These are phyloP conservation scores for Poa pratensis DNA, from an alignment of 176 grass and related monocot species.

Conservation along the genomic window DNA sequence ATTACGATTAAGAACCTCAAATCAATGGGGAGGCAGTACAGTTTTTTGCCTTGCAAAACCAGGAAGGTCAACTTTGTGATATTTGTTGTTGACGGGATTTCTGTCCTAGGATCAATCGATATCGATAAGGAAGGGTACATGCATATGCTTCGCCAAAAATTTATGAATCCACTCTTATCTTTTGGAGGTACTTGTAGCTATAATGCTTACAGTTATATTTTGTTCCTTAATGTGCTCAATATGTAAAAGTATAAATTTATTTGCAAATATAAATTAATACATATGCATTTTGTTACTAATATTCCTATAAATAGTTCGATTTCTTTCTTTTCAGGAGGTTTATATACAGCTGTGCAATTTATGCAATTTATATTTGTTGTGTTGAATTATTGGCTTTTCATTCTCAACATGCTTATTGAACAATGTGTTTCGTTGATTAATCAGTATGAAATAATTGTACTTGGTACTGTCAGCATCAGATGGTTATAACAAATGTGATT, in stretches of 20 bases:
- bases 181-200: constrained; percentile 58
- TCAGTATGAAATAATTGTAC: neutral
- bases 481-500: constrained; percentile 28
- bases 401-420: constrained; percentile 11
- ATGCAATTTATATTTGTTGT: constrained; percentile 25
- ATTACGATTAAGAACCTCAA: constrained; percentile 46
- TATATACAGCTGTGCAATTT: neutral
- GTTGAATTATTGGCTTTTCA: neutral
- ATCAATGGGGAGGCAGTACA: constrained; percentile 41
- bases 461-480: constrained; percentile 2
- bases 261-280: constrained; percentile 5
- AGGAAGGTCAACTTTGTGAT: constrained; percentile 86
- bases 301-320: constrained; percentile 9
- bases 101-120: constrained; percentile 58
- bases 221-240: constrained; percentile 13
- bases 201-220: constrained; percentile 16
- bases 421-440: neutral
- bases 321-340: neutral
- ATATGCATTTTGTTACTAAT: constrained; percentile 6
- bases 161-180: constrained; percentile 73
- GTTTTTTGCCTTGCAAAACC: constrained; percentile 52
- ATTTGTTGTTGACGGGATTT: constrained; percentile 70
- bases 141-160: constrained; percentile 57
- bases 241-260: constrained; percentile 1
- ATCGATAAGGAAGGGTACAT: constrained; percentile 44